A percentile compares a stretch with the other conserved stretches of the same genome.
Conservation (phyloP, 2,329 filamentous ascomycete genomes). For the Diplodia intermedia region DNA sequence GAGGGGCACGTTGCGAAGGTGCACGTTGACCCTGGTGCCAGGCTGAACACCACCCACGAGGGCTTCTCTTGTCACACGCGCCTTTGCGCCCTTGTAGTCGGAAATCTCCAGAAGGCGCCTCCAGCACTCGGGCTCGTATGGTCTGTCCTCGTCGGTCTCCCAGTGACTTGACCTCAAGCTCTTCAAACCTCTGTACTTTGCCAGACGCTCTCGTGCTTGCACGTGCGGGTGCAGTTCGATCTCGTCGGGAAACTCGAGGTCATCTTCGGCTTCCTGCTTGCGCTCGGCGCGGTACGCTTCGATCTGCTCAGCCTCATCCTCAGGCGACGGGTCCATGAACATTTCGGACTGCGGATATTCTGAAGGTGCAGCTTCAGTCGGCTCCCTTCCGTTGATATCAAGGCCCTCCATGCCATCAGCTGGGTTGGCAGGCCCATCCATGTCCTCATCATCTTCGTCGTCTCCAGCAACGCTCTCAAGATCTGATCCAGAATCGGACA, state of each 20-base stretch:
- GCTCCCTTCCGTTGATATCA: constrained; percentile 58
- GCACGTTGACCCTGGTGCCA: constrained; percentile 81
- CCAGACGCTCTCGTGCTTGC: constrained; percentile 81
- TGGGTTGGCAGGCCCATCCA: constrained; percentile 65
- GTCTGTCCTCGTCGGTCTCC: constrained; percentile 86
- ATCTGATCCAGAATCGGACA: constrained; percentile 86
- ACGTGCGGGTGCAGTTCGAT: constrained; percentile 92
- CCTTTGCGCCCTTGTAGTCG: constrained; percentile 88
- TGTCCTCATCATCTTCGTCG: constrained; percentile 60
- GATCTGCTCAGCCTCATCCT: constrained; percentile 84
- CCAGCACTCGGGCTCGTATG: constrained; percentile 91
- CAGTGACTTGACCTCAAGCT: constrained; percentile 85
- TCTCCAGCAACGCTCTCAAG: constrained; percentile 65
- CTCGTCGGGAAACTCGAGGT: constrained; percentile 95
- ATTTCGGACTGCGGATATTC: constrained; percentile 95
- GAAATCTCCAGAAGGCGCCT: constrained; percentile 80
- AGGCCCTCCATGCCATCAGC: constrained; percentile 82
- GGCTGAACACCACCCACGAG: constrained; percentile 85
- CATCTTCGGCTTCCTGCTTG: constrained; percentile 82
- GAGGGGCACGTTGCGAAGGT: constrained; percentile 68
- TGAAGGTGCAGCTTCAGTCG: constrained; percentile 80
- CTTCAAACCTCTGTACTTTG: constrained; percentile 89
- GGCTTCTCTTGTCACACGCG: constrained; percentile 78
- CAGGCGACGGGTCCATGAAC: constrained; percentile 78
- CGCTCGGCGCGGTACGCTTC: constrained; percentile 81